Conservation (phyloP, 2,329 filamentous ascomycete species). For the Dactylellina haptotyla region DNA sequence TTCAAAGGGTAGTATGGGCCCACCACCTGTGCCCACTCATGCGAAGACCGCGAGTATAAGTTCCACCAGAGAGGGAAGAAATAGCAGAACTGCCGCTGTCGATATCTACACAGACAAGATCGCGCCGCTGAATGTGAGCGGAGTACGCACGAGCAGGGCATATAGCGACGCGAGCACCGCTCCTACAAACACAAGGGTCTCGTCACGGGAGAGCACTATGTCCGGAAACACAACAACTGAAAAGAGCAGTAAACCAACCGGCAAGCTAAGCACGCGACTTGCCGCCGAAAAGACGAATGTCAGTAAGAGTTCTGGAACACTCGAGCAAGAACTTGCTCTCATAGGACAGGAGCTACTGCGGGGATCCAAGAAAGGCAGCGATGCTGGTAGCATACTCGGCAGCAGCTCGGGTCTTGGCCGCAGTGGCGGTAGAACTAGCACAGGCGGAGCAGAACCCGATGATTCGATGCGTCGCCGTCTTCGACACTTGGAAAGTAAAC, state of each 20-base stretch:
- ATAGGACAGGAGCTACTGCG: conserved; percentile 34
- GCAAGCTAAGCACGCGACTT: conserved; percentile 6
- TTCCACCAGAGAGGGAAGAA: conserved; percentile 9
- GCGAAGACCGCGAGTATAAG: conserved; percentile 32
- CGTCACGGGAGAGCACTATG: not conserved
- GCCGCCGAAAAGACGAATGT: conserved; percentile 28
- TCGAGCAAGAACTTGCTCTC: conserved; percentile 44
- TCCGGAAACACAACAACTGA: not conserved
- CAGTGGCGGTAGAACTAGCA: conserved; percentile 3
- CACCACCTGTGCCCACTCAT: conserved; percentile 42
- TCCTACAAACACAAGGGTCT: conserved; percentile 1
- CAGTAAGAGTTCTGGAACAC: conserved; percentile 22
- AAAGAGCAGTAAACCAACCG: not conserved
- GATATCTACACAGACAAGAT: conserved; percentile 33
- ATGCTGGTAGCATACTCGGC: not conserved
- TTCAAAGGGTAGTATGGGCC: conserved; percentile 21
- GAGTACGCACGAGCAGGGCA: conserved; percentile 35
- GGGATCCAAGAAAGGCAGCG: conserved; percentile 5
- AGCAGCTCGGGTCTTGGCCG: not conserved
- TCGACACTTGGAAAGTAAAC: conserved; percentile 36
- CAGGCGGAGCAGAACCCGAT: not conserved
- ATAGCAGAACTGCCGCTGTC: not conserved
- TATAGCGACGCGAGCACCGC: conserved; percentile 44
- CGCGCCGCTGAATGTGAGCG: conserved; percentile 45
- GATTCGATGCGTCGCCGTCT: conserved; percentile 42